Base-by-base conservation (phyloP, 2,329 filamentous ascomycete genomes). In the Diplodia seriata region DNA sequence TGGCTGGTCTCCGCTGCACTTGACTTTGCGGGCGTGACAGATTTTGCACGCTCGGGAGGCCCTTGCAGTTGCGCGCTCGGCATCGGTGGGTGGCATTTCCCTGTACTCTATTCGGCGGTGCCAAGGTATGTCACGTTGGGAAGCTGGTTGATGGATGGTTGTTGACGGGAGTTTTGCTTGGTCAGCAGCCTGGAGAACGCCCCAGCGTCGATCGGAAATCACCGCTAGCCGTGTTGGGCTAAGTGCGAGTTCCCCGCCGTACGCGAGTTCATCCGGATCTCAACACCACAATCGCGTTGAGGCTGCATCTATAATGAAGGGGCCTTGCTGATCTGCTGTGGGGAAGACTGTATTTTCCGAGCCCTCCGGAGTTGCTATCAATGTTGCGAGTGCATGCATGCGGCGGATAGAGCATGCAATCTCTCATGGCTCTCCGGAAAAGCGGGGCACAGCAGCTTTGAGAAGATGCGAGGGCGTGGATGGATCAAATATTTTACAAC, bases 31-130 rank as follows among this genome's bases (percentile, higher is more conserved):
- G 14, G 23, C 18, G 9, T 50, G 57, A n/a, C 57, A 50, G 14
- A 43, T 20, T 18, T n/a, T 50, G 57, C 57, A 62, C 3, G 57
- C 57, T n/a, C 23, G 40, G 18, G 57, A 49, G n/a, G 43, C 40
- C 5, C 57, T 26, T 6, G 57, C 4, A 11, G 23, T 40, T 9
- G 12, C 9, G 12, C 14, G 33, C 6, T 20, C 18, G 0, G n/a
- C 2, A 57, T 33, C 11, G 11, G n/a, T 40, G 1, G 33, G 14
- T n/a, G 54, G 4, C 54, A 57, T 57, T 26, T 23, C 15, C 14
- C n/a, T 14, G 33, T 9, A 3, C 33, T 12, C 7, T 36, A 11
- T 11, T 11, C 9, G 33, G 33, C 9, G 9, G 33, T 36, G n/a
- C n/a, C 18, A 7, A 47, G 43, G 7, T 47, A 12, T 3, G 43